Percentiles rank a stretch among this genome's conserved stretches.
Conservation (phyloP, 75 land plant species). For the Pinus albicaulis region DNA sequence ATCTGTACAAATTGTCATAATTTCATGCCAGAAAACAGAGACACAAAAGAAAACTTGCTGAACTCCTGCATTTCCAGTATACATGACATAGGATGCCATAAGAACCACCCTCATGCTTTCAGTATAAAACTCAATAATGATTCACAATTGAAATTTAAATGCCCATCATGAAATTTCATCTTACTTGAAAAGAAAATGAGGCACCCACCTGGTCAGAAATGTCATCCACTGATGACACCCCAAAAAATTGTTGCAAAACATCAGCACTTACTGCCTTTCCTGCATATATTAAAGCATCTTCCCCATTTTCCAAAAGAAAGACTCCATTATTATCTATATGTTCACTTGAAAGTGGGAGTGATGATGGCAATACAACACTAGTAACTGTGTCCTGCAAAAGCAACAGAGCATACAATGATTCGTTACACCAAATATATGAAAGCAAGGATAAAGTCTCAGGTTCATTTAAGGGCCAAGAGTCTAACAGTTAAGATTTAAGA, state of each 20-base stretch:
- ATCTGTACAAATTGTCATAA: too few species aligned
- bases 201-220: slow-evolving; percentile 61
- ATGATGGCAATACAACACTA: slow-evolving; percentile 32
- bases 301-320: slow-evolving; percentile 83
- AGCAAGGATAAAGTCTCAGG: background rate
- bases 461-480: background rate
- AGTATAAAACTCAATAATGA: background rate
- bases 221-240: slow-evolving; percentile 67
- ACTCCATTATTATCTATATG: slow-evolving; percentile 78
- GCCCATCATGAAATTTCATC: too few species aligned
- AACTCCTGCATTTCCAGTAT: background rate
- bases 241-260: slow-evolving; percentile 68
- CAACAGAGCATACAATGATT: background rate
- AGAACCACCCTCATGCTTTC: background rate
- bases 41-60: too few species aligned
- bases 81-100: background rate
- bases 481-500: background rate
- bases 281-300: slow-evolving; percentile 72
- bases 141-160: background rate
- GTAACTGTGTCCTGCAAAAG: slow-evolving; percentile 49
- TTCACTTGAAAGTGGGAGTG: slow-evolving; percentile 87
- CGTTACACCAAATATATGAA: background rate
- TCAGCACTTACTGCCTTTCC: slow-evolving; percentile 55
- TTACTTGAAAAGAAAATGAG: background rate
- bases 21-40: too few species aligned